Evolutionary conservation across 352 stramenopile species (phyloP).

Genomic region (Phytopythium aichiense): DNA sequence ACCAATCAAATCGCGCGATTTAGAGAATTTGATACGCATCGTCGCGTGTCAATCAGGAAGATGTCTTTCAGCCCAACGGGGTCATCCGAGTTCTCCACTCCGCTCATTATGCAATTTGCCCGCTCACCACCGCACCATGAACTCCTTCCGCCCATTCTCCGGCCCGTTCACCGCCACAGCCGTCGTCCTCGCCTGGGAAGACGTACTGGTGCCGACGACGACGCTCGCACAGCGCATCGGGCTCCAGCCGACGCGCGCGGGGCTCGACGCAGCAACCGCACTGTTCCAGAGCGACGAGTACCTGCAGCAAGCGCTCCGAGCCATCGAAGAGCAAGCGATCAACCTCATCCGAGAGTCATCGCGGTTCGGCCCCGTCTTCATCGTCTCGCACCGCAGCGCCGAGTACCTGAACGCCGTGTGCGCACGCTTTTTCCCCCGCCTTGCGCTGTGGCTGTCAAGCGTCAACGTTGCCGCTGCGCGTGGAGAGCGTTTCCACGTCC

Average conservation of each 20-base stretch:
- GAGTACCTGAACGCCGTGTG: conserved; percentile 47
- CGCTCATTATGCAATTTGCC: background rate
- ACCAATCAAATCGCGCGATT: conserved; percentile 9
- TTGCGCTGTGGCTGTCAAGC: conserved; percentile 35
- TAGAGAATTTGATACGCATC: conserved; percentile 9
- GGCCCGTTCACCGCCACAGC: conserved; percentile 13
- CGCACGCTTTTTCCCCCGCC: conserved; percentile 43
- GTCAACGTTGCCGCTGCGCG: conserved; percentile 8
- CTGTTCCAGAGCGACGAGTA: conserved; percentile 34
- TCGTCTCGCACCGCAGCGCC: conserved; percentile 44
- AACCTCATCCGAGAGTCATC: conserved; percentile 34
- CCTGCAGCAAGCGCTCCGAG: conserved; percentile 42
- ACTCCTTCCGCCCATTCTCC: conserved; percentile 3
- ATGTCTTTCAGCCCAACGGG: background rate
- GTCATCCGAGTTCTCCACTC: background rate
- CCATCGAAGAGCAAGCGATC: conserved; percentile 52
- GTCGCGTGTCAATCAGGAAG: background rate
- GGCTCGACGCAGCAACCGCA: conserved; percentile 24
- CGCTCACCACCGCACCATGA: conserved; percentile 6
- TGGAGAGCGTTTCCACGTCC: conserved; percentile 20
- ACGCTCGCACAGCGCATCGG: conserved; percentile 37
- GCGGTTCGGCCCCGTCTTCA: conserved; percentile 37
- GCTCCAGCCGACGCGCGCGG: conserved; percentile 26
- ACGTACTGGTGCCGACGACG: conserved; percentile 47
- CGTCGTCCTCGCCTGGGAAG: conserved; percentile 56